Percentiles rank a stretch among this genome's conserved stretches.
Evolutionary conservation across 441 rosid genomes (phyloP).

Genomic region (Jatropha podagrica): DNA sequence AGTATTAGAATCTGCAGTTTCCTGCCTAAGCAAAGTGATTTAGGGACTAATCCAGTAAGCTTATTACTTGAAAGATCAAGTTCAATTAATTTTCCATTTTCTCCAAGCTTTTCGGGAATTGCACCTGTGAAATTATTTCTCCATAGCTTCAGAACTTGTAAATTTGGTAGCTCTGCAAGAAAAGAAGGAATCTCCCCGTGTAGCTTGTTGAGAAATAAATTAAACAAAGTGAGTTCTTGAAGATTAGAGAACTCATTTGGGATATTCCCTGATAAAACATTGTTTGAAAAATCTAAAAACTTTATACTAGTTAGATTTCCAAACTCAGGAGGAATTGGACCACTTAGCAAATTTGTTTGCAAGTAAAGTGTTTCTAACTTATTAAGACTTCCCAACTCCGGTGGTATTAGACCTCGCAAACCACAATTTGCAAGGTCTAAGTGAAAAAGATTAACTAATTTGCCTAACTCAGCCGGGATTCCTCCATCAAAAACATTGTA

Average conservation of each 20-base stretch:
- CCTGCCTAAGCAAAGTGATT: conserved; percentile 59
- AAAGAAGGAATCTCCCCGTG: conserved; percentile 78
- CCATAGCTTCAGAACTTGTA: conserved; percentile 69
- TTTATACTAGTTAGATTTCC: conserved; percentile 68
- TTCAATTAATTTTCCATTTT: conserved; percentile 55
- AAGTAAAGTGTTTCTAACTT: conserved; percentile 68
- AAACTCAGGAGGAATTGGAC: conserved; percentile 53
- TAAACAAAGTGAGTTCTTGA: conserved; percentile 49
- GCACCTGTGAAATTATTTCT: conserved; percentile 75
- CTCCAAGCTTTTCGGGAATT: conserved; percentile 73
- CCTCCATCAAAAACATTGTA: conserved; percentile 67
- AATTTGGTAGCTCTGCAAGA: conserved; percentile 52
- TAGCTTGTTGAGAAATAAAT: conserved; percentile 64
- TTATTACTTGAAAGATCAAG: conserved; percentile 84
- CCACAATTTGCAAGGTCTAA: conserved; percentile 75
- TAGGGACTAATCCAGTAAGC: conserved; percentile 81
- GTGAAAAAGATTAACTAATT: conserved; percentile 53
- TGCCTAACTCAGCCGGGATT: conserved; percentile 68
- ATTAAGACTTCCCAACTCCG: conserved; percentile 58
- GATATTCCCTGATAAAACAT: conserved; percentile 65
- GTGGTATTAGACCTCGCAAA: conserved; percentile 60
- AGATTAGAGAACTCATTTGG: conserved; percentile 61
- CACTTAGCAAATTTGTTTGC: conserved; percentile 66
- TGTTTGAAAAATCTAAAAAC: conserved; percentile 76
- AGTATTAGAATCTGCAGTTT: conserved; percentile 59